These are phyloP conservation scores for Angomonas deanei DNA, from an alignment of 208 protist species.

Conservation along the genomic window DNA sequence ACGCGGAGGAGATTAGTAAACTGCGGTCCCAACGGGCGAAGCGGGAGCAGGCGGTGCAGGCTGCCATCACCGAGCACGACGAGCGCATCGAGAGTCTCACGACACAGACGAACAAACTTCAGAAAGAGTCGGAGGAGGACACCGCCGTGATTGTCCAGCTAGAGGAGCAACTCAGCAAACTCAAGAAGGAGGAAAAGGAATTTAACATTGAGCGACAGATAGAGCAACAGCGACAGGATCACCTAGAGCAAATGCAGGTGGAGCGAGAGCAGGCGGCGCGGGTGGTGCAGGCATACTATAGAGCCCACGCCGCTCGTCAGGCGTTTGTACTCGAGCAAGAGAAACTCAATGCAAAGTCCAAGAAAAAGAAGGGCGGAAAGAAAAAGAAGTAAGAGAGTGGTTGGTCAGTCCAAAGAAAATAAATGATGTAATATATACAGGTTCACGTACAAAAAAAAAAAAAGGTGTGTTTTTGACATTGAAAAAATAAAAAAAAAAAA, in stretches of 20 bases:
- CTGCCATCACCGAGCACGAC: slow-evolving; percentile 83
- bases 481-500: too few relatives aligned
- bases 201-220: slow-evolving; percentile 72
- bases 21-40: slow-evolving; percentile 69
- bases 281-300: slow-evolving; percentile 85
- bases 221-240: slow-evolving; percentile 57
- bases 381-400: slow-evolving; percentile 14
- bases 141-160: slow-evolving; percentile 55
- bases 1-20: slow-evolving; percentile 47
- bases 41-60: slow-evolving; percentile 76
- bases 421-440: not conserved
- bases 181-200: slow-evolving; percentile 49
- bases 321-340: slow-evolving; percentile 33
- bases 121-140: slow-evolving; percentile 71
- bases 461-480: not conserved
- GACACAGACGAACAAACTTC: slow-evolving; percentile 41
- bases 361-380: slow-evolving; percentile 30
- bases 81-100: slow-evolving; percentile 40
- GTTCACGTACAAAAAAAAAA: not conserved
- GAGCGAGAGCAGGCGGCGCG: slow-evolving; percentile 36
- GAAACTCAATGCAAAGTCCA: slow-evolving; percentile 27
- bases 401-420: not conserved
- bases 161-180: slow-evolving; percentile 49
- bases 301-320: slow-evolving; percentile 49
- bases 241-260: slow-evolving; percentile 42